Evolutionary conservation across 1,139 yeast species (phyloP).

Genomic region (Geotrichum aggregatum): DNA sequence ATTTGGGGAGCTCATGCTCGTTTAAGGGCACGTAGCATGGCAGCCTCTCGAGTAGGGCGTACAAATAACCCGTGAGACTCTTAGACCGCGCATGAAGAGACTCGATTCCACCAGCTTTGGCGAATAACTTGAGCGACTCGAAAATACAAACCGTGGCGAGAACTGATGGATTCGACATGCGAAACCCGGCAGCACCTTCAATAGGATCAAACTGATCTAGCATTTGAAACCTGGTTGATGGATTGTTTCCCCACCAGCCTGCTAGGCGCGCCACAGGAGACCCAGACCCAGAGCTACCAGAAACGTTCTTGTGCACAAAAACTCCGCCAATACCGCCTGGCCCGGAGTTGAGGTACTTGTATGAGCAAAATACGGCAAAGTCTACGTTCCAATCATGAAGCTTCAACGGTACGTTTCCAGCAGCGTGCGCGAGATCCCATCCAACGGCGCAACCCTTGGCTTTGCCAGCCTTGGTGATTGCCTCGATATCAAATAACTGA

Average conservation of each 20-base stretch:
- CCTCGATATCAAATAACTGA: constrained; percentile 68
- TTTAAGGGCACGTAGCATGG: constrained; percentile 44
- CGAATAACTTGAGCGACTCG: constrained; percentile 61
- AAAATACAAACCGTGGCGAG: constrained; percentile 70
- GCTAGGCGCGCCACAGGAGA: constrained; percentile 84
- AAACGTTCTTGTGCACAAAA: constrained; percentile 55
- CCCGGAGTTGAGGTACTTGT: constrained; percentile 85
- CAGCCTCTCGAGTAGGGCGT: constrained; percentile 42
- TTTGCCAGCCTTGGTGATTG: constrained; percentile 61
- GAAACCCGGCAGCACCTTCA: constrained; percentile 74
- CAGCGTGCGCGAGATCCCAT: constrained; percentile 96
- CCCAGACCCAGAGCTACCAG: too few species aligned
- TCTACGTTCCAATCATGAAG: constrained; percentile 88
- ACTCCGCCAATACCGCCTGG: constrained; percentile 91
- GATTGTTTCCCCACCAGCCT: constrained; percentile 96
- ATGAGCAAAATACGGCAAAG: constrained; percentile 92
- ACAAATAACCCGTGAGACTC: constrained; percentile 55
- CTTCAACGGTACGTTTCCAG: constrained; percentile 71
- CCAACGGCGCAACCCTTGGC: constrained; percentile 62
- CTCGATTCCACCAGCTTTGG: constrained; percentile 60
- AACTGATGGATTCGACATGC: constrained; percentile 92
- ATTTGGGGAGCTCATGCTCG: too few species aligned
- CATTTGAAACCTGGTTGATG: constrained; percentile 71
- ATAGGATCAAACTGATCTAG: constrained; percentile 73
- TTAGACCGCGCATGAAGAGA: constrained; percentile 55